Base-by-base conservation (phyloP, 2,329 filamentous ascomycete species). In the Colletotrichum spinosum region DNA sequence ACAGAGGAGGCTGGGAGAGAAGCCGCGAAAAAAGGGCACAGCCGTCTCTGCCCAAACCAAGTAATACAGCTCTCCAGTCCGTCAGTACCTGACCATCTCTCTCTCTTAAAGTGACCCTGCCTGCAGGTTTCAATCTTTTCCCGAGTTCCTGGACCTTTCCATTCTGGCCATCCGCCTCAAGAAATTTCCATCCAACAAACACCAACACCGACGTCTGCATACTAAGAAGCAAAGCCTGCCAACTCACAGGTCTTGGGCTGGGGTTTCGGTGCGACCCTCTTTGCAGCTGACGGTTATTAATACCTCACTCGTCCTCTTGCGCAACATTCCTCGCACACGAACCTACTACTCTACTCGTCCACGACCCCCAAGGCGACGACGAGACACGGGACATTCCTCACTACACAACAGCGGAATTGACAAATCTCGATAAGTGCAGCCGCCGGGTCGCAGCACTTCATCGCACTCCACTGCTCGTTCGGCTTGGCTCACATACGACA, bases 31-130 rank as follows among this genome's bases (percentile, higher is more conserved):
- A 55, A 63, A 57, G n/a, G 41, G 13, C 60, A 25, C 25, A 25
- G 25, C 25, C 4, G 25, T 44, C 41, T 59, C 53, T 52, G 45
- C 55, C 61, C 54, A 55, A 65, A 51, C 46, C 64, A 55, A 67
- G 64, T 55, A 67, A 46, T 51, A 52, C 54, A 15, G 58, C 59
- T 35, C 50, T 55, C 50, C 53, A 57, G 39, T 49, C 39, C 34
- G 56, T 46, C 49, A 33, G 49, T 53, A 13, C 34, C 51, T 39
- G 13, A 51, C 56, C 55, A 60, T 66, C 45, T 41, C 35, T 49
- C 57, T 55, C 61, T 67, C 57, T 68, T 67, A 68, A 68, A 68
- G 48, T 51, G 52, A 49, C 37, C 53, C 53, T 49, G 45, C 45
- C 49, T 65, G 64, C 60, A 48, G 54, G 39, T 55, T 64, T 54